These are phyloP conservation scores for Fusarium pseudograminearum DNA, from an alignment of 2,329 filamentous ascomycete species.

Conservation along the genomic window DNA sequence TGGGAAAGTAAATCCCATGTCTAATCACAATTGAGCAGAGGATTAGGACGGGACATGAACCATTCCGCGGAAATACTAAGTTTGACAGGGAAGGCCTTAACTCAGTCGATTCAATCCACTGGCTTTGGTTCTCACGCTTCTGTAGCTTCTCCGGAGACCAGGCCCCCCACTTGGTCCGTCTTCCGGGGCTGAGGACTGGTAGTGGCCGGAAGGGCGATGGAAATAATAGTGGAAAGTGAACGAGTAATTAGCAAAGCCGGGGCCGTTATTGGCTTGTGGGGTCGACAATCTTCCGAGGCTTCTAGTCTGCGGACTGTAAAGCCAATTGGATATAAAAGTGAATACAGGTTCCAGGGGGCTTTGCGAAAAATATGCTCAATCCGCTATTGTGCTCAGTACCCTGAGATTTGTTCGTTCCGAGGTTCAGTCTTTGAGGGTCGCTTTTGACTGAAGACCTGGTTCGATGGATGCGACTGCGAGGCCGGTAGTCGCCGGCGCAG, in stretches of 20 bases:
- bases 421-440: neutral
- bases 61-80: slow-evolving; percentile 28
- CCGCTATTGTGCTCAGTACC: neutral
- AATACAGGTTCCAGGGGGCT: neutral
- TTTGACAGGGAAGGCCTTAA: neutral
- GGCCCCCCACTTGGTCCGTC: slow-evolving; percentile 24
- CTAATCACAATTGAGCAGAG: neutral
- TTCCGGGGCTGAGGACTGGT: slow-evolving; percentile 14
- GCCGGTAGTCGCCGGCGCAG: slow-evolving; percentile 31
- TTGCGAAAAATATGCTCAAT: neutral
- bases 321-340: neutral
- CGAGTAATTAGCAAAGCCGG: slow-evolving; percentile 46
- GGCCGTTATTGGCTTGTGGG: slow-evolving; percentile 45
- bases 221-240: slow-evolving; percentile 1
- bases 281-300: slow-evolving; percentile 18
- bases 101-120: slow-evolving; percentile 1
- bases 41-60: neutral
- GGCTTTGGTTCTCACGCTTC: slow-evolving; percentile 4
- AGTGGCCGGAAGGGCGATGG: slow-evolving; percentile 21
- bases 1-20: slow-evolving; percentile 1
- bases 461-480: slow-evolving; percentile 23
- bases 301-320: neutral
- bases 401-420: slow-evolving; percentile 9
- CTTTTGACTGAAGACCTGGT: slow-evolving; percentile 6
- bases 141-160: slow-evolving; percentile 10